These are phyloP conservation scores for Mycena metata DNA, from an alignment of 768 basidiomycete genomes.

Conservation along the genomic window DNA sequence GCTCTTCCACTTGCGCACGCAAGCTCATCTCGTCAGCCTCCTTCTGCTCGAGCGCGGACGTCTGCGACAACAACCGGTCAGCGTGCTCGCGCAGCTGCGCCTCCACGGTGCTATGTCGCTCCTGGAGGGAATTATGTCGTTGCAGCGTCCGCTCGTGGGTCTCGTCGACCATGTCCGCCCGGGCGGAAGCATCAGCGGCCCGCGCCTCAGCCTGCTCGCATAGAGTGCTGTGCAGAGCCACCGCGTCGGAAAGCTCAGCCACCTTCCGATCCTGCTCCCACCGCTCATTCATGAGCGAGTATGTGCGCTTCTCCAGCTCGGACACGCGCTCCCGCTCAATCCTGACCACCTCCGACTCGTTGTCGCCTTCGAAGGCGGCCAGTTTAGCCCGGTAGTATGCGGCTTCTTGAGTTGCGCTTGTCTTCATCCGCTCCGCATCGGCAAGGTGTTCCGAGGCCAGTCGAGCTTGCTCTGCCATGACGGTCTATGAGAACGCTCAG, in stretches of 20 bases:
- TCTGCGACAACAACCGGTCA: constrained; percentile 79
- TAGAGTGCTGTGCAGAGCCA: constrained; percentile 83
- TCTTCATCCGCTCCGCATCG: constrained; percentile 83
- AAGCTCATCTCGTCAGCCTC: constrained; percentile 81
- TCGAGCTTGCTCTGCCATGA: constrained; percentile 80
- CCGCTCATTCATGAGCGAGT: constrained; percentile 72
- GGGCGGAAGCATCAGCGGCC: constrained; percentile 78
- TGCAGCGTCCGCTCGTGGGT: constrained; percentile 73
- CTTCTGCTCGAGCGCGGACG: constrained; percentile 79
- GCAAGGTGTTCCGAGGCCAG: constrained; percentile 81
- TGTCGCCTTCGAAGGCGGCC: constrained; percentile 83
- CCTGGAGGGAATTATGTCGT: constrained; percentile 79
- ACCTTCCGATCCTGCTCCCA: constrained; percentile 78
- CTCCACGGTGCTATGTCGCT: constrained; percentile 71
- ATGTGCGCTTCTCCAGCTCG: constrained; percentile 81
- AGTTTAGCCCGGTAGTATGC: constrained; percentile 97
- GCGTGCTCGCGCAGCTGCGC: constrained; percentile 79
- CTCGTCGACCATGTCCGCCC: constrained; percentile 81
- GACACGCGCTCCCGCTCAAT: constrained; percentile 83
- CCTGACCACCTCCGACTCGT: constrained; percentile 72
- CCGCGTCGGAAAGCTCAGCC: constrained; percentile 76
- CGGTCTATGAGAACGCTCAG: constrained; percentile 61
- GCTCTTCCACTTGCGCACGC: constrained; percentile 78
- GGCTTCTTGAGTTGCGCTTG: constrained; percentile 90
- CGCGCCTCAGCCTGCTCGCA: constrained; percentile 86